A percentile compares a stretch with the other conserved stretches of the same genome.
phyloP scores from a whole-genome alignment of 805 yeast species.

The Yamadazyma akitaensis region DNA sequence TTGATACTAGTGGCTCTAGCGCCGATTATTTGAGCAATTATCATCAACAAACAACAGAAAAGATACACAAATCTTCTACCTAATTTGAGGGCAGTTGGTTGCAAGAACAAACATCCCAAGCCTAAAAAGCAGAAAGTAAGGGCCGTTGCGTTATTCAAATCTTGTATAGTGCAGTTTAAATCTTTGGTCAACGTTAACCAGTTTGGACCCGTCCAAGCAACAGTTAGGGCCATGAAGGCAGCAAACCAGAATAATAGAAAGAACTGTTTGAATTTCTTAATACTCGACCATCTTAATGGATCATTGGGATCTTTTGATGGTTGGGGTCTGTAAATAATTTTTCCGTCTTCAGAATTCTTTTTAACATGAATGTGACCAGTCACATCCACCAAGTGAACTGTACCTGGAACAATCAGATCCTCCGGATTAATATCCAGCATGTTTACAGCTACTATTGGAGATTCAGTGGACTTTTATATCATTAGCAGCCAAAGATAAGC shows the following conservation, averaged over 20 bases:
- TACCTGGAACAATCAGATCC: conserved; percentile 27
- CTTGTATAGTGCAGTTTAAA: conserved; percentile 19
- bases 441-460: background rate
- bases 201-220: conserved; percentile 26
- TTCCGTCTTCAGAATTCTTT: conserved; percentile 15
- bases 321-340: conserved; percentile 34
- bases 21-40: conserved; percentile 25
- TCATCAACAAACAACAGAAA: conserved; percentile 22
- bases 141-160: conserved; percentile 25
- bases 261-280: conserved; percentile 29
- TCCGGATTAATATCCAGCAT: conserved; percentile 10
- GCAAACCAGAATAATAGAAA: conserved; percentile 26
- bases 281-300: conserved; percentile 33
- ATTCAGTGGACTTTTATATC: background rate
- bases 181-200: conserved; percentile 25
- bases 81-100: conserved; percentile 31
- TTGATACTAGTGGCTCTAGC: conserved; percentile 21
- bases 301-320: conserved; percentile 33
- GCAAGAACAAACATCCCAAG: conserved; percentile 31
- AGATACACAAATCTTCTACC: conserved; percentile 29
- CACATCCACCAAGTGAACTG: conserved; percentile 32
- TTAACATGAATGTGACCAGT: conserved; percentile 20
- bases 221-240: conserved; percentile 22
- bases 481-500: background rate
- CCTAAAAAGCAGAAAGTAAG: conserved; percentile 30